Evolutionary conservation across 805 yeast genomes (phyloP), one percentile per base, ranked within the genome.

Genomic region (Cyberlindnera mycetangii): DNA sequence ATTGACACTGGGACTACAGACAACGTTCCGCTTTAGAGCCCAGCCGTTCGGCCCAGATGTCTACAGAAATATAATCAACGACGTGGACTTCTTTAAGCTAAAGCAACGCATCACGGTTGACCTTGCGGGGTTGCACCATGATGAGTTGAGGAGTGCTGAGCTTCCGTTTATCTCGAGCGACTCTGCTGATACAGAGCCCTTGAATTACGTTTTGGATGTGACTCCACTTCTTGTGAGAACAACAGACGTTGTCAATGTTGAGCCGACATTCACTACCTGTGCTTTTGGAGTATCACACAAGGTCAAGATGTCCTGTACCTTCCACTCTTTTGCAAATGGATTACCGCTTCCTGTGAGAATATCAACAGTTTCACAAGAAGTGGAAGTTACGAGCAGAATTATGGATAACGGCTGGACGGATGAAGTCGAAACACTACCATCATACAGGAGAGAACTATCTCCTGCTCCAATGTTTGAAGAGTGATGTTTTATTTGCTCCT

Each of bases 361-460:
- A 3, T 17, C 12, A 6, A 24, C 38, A 4, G 4, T 15, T 4
- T 35, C 31, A 9, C 38, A 24, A 10, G n/a, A 15, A 12, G 21
- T 35, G 7, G 21, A 35, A 8, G 31, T 35, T n/a, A 35, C 38
- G 10, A 24, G 15, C 17, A 24, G 38, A 10, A 12, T 31, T 3
- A 35, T 35, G 38, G 5, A 14, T 14, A 24, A 35, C 16, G 38
- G 38, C 14, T 35, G 38, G 38, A 20, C 25, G n/a, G 31, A 35
- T 24, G 38, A 35, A 4, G n/a, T 24, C 9, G 38, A 35, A 21
- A 30, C n/a, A 16, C 21, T 35, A 14, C 38, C 38, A 7, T 19
- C 7, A 10, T 35, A 35, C 20, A 35, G 20, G 25, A 33, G n/a
- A 19, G 24, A 11, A 5, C 5, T 33, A 14, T 33, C 37, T 4